These are phyloP conservation scores for Neurospora discreta DNA, from an alignment of 495 filamentous ascomycete genomes.

Conservation along the genomic window DNA sequence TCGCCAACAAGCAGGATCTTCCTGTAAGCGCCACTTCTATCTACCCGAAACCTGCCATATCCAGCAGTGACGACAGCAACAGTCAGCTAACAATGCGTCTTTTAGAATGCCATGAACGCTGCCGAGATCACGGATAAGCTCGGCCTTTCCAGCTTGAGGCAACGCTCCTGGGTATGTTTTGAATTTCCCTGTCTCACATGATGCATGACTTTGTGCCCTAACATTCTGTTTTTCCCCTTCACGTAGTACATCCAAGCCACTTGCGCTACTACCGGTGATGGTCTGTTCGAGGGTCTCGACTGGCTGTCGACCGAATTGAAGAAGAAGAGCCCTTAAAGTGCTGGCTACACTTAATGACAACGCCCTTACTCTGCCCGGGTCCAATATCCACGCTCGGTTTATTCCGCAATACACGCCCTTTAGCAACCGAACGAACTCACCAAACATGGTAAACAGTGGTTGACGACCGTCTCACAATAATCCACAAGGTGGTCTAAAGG, in stretches of 20 bases:
- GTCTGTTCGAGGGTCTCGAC: constrained; percentile 99
- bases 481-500: constrained; percentile 13
- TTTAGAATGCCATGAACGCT: constrained; percentile 96
- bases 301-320: constrained; percentile 97
- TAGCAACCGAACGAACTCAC: constrained; percentile 36
- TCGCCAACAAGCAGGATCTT: constrained; percentile 99
- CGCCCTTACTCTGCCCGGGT: constrained; percentile 20
- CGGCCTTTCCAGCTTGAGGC: constrained; percentile 94
- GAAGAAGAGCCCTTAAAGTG: constrained; percentile 66
- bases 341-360: constrained; percentile 5
- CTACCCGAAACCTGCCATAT: not conserved
- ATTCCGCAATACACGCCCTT: constrained; percentile 30
- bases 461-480: constrained; percentile 27
- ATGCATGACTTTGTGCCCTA: not conserved
- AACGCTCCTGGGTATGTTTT: constrained; percentile 88
- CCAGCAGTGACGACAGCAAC: constrained; percentile 10
- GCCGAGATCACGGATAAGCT: constrained; percentile 99
- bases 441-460: constrained; percentile 29
- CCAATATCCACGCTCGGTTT: constrained; percentile 33
- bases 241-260: constrained; percentile 97
- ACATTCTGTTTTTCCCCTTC: constrained; percentile 8
- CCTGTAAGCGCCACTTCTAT: constrained; percentile 52
- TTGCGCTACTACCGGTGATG: constrained; percentile 97
- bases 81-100: constrained; percentile 10
- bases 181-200: not conserved